Base-by-base conservation (phyloP, 75 land plant species). In the Azolla pinnata region DNA sequence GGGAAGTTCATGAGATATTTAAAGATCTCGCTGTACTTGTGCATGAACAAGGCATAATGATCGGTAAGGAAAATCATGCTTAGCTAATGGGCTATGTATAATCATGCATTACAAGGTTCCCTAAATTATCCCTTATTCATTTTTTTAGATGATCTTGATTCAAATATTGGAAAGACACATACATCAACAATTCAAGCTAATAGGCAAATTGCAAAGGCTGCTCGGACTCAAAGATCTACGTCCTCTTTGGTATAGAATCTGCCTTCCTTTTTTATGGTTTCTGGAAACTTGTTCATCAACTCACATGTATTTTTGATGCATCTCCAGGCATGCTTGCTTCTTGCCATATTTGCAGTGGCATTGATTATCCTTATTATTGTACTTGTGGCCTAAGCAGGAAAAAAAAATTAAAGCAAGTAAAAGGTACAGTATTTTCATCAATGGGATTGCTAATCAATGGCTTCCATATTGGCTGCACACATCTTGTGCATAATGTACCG, bases 11-110 rank as follows among this genome's bases (percentile, higher is more conserved):
- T 63, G 83, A 81, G 44, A 81, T 81, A 31, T 81, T 79, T 59
- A 79, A 81, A 62, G 83, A 81, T 51, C 73, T 81, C 46, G 83
- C 83, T 9, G 82, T 79, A 8, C 61, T 81, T n/a, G 82, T 81
- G 44, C 73, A 79, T 67, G 82, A 81, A 12, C 83, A 81, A 69
- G 82, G 82, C 20, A 79, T 57, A 2, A 70, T 74, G 63, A 81
- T 79, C 28, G 83, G 83, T 81, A 65, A 50, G 47, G 65, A 35
- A 53, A 7, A 14, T 14, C 21, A 55, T 38, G 19, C 30, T 33
- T 35, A 3, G 14, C 2, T 33, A 0, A 1, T 49, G 19, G 3
- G 69, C 29, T 54, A 17, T 46, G 4, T 23, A 3, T 46, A 8
- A 38, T 38, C 14, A 38, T 38, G 49, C 3, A 46, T 18, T 46